Evolutionary conservation across 257 asterid species (phyloP).

Genomic region (Nicotiana obtusifolia): DNA sequence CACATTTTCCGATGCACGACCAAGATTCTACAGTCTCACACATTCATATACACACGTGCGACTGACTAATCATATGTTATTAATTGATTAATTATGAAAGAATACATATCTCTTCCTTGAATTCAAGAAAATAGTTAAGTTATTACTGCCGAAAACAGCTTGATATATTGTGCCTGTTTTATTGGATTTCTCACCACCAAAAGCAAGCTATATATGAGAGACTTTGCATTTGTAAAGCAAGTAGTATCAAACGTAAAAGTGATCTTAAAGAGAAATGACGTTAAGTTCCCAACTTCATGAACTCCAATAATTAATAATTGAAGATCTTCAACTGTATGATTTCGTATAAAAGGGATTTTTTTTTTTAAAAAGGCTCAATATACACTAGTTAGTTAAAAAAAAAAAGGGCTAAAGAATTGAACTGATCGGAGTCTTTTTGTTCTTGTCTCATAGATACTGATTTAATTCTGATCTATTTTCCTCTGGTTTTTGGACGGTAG

Average conservation of each 20-base stretch:
- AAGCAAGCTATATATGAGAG: slow-evolving; percentile 5
- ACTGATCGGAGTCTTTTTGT: background rate
- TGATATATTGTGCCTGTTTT: slow-evolving; percentile 36
- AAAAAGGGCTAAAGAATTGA: background rate
- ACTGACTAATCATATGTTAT: slow-evolving; percentile 13
- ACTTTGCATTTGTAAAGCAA: slow-evolving; percentile 5
- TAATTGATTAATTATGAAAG: background rate
- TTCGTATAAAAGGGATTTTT: background rate
- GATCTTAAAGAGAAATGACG: background rate
- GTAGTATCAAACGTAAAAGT: background rate
- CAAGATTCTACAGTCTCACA: slow-evolving; percentile 24
- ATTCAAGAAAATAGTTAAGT: slow-evolving; percentile 39
- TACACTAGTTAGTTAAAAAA: no score
- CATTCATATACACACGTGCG: slow-evolving; percentile 23
- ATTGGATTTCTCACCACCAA: slow-evolving; percentile 54
- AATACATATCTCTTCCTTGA: slow-evolving; percentile 15
- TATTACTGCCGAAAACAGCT: slow-evolving; percentile 21
- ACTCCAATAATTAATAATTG: background rate
- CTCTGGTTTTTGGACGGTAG: slow-evolving; percentile 13
- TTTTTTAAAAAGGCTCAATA: no score
- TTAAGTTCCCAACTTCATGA: background rate
- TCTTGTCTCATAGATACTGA: background rate
- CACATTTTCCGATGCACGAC: slow-evolving; percentile 49
- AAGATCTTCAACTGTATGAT: background rate
- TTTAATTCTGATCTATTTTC: slow-evolving; percentile 8